Evolutionary conservation across 2,329 filamentous ascomycete genomes (phyloP), one percentile per base, ranked within the genome.

Genomic region (Xylariomycetidae sp.): DNA sequence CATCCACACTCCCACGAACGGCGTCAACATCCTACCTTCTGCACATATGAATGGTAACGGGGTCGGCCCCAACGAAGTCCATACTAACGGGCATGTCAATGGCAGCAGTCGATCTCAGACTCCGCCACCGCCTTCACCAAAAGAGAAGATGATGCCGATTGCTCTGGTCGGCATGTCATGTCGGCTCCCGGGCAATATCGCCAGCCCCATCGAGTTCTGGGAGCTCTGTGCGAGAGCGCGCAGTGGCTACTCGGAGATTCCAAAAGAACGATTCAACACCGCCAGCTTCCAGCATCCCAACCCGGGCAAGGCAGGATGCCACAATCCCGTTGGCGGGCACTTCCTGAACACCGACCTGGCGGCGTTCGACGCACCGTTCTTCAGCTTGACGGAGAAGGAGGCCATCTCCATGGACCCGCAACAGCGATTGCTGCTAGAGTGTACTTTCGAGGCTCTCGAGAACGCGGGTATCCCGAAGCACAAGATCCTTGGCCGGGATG

Each of bases 381-480:
- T 75, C 47, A 63, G 64, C 27, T 53, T 73, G n/a, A 70, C 69
- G 1, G 60, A 66, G 40, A 66, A 69, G 40, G 68, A 74, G 48
- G 70, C 44, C 4, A 54, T 53, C 18, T 66, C 68, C 1, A 70
- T 75, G 66, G 72, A 77, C 30, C 72, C 72, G 1, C 71, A 75
- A 39, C 70, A 75, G 37, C 61, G 72, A 2, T 55, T 72, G 14
- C 57, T 73, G 6, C 57, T 75, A 2, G 71, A 77, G 47, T 71
- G 67, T 38, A 66, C 69, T 1, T 76, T 70, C 38, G 72, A 77
- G 47, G 69, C 70, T 0, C 54, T 76, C 8, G 72, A 76, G 43
- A 71, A 66, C 36, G 70, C 69, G 2, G 71, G 70, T 7, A 58
- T 72, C 13, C 61, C 68, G 6, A 68, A 66, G 45, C 64, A 70